A percentile compares a stretch with the other conserved stretches of the same genome.
These are phyloP conservation scores for Camillea tinctor DNA, from an alignment of 2,329 filamentous ascomycete species.

Conservation along the genomic window DNA sequence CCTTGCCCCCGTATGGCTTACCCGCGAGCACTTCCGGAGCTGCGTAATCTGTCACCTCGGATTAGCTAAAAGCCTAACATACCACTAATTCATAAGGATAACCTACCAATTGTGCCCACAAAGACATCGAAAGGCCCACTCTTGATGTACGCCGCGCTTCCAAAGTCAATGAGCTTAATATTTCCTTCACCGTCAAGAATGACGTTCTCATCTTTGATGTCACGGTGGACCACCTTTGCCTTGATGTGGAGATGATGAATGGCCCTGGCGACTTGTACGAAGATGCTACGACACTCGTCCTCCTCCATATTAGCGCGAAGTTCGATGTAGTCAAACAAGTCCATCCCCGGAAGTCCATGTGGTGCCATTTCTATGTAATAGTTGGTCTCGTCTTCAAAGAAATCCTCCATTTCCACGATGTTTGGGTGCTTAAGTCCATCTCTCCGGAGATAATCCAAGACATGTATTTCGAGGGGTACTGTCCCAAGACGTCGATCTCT, in stretches of 20 bases:
- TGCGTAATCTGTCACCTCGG: constrained; percentile 72
- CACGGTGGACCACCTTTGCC: constrained; percentile 89
- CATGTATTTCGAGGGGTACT: constrained; percentile 94
- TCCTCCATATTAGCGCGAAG: constrained; percentile 96
- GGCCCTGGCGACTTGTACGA: constrained; percentile 86
- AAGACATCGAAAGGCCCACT: constrained; percentile 98
- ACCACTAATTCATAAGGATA: background rate
- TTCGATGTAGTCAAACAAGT: constrained; percentile 98
- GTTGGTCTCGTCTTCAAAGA: constrained; percentile 79
- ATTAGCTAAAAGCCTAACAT: constrained; percentile 10
- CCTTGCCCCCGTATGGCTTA: constrained; percentile 87
- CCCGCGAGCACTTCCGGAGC: constrained; percentile 96
- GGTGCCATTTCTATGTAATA: constrained; percentile 99
- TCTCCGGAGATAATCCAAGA: constrained; percentile 85
- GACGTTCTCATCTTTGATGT: constrained; percentile 99
- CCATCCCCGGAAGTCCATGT: constrained; percentile 94
- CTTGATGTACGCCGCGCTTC: constrained; percentile 96
- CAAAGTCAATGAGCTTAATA: constrained; percentile 98
- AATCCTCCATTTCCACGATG: constrained; percentile 71
- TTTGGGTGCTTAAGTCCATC: constrained; percentile 67
- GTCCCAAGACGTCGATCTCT: constrained; percentile 89
- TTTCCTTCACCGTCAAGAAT: constrained; percentile 91
- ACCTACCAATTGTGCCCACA: constrained; percentile 93
- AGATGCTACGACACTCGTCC: constrained; percentile 88
- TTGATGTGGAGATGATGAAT: constrained; percentile 89